phyloP scores from a whole-genome alignment of 1,284 basidiomycete genomes.

The Cryptococcus jaspeensis region DNA sequence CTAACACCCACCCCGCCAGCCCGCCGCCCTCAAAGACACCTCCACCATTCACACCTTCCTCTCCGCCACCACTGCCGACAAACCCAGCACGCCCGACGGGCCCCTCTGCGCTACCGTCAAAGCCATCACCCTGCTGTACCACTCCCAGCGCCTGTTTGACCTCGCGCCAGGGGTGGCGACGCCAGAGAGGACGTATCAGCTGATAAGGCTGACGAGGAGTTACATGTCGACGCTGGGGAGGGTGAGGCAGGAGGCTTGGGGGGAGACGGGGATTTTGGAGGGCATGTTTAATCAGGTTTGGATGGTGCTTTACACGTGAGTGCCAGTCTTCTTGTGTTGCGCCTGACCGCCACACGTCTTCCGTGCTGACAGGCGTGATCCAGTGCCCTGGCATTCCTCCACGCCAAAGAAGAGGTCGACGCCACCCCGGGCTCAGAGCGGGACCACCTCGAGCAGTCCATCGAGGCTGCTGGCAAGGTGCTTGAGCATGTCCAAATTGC shows the following conservation, averaged over 20 bases:
- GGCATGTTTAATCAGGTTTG: slow-evolving; percentile 22
- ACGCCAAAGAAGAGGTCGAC: slow-evolving; percentile 33
- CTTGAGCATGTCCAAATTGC: slow-evolving; percentile 23
- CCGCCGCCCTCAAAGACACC: slow-evolving; percentile 22
- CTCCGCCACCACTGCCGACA: slow-evolving; percentile 6
- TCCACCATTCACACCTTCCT: slow-evolving; percentile 28
- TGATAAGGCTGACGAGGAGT: slow-evolving; percentile 21
- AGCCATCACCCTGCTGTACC: slow-evolving; percentile 23
- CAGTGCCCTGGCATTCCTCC: slow-evolving; percentile 13
- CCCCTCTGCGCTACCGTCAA: slow-evolving; percentile 23
- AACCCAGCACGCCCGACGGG: slow-evolving; percentile 16
- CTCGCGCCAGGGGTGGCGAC: slow-evolving; percentile 8
- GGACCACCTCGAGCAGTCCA: slow-evolving; percentile 22
- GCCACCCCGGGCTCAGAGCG: slow-evolving; percentile 10
- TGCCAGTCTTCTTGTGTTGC: background rate
- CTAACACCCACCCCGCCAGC: background rate
- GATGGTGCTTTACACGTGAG: slow-evolving; percentile 29
- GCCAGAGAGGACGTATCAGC: slow-evolving; percentile 15
- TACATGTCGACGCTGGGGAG: slow-evolving; percentile 26
- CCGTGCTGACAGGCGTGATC: background rate
- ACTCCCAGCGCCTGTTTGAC: slow-evolving; percentile 25
- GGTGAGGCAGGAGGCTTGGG: slow-evolving; percentile 5
- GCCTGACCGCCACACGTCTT: background rate
- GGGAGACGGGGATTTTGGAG: slow-evolving; percentile 11
- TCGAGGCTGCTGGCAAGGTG: slow-evolving; percentile 24